Conservation (phyloP, 768 basidiomycete genomes). For the Coprinellus aureogranulatus region DNA sequence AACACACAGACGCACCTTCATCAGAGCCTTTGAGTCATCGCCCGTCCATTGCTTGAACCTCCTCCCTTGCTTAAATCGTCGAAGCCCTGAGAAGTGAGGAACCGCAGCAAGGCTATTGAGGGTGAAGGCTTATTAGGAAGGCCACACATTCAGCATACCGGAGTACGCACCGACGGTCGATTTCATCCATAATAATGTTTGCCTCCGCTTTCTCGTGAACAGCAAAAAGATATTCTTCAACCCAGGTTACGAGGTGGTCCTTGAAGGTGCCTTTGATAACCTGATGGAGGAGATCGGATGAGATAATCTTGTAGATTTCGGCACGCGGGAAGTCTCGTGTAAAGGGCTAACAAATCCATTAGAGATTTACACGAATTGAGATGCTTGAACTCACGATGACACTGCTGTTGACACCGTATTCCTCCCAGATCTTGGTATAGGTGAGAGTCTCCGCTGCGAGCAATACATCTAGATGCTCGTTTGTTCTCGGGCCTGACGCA, state of each 20-base stretch:
- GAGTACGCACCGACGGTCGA: slow-evolving; percentile 27
- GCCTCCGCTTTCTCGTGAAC: slow-evolving; percentile 17
- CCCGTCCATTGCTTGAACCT: slow-evolving; percentile 36
- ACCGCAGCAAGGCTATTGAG: slow-evolving; percentile 19
- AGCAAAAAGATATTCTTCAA: slow-evolving; percentile 24
- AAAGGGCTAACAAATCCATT: slow-evolving; percentile 26
- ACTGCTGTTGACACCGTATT: slow-evolving; percentile 2
- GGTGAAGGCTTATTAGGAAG: no score
- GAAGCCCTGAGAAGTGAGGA: slow-evolving; percentile 20
- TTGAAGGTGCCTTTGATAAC: slow-evolving; percentile 41
- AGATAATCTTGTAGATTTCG: slow-evolving; percentile 30
- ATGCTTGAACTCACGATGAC: slow-evolving; percentile 3
- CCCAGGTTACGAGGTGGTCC: slow-evolving; percentile 40
- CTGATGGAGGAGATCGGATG: slow-evolving; percentile 35
- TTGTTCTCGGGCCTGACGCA: background rate
- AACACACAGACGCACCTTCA: slow-evolving; percentile 36
- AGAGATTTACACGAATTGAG: no score
- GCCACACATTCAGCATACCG: background rate
- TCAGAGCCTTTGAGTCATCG: slow-evolving; percentile 35
- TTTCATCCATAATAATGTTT: slow-evolving; percentile 28
- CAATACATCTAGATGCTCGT: background rate
- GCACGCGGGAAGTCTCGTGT: slow-evolving; percentile 28
- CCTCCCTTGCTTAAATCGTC: slow-evolving; percentile 25
- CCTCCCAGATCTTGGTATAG: slow-evolving; percentile 3
- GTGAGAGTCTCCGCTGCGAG: background rate